Evolutionary conservation across 2,329 filamentous ascomycete species (phyloP).

Genomic region (Colletotrichum scovillei): DNA sequence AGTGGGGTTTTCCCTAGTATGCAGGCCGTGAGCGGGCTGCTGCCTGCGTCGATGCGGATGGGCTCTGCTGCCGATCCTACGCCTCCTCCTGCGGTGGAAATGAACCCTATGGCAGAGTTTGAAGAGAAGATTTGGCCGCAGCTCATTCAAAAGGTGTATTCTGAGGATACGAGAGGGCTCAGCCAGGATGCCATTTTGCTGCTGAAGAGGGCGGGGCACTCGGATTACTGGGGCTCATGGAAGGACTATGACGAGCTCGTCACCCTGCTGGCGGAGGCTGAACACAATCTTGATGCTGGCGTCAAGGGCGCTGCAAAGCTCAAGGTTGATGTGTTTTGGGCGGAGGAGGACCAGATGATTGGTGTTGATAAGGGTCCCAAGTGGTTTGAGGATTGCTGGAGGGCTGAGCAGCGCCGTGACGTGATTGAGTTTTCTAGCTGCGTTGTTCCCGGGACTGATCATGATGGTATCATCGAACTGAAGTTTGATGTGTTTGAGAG

Average conservation of each 20-base stretch:
- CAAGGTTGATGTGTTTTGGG: constrained; percentile 42
- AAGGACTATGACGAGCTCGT: constrained; percentile 44
- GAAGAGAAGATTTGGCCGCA: constrained; percentile 37
- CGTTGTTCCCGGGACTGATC: constrained; percentile 41
- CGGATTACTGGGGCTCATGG: constrained; percentile 44
- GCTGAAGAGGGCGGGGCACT: constrained; percentile 39
- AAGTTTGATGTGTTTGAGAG: constrained; percentile 7
- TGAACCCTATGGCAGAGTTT: constrained; percentile 14
- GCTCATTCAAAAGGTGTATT: constrained; percentile 40
- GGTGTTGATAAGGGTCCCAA: constrained; percentile 40
- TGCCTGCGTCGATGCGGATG: not conserved
- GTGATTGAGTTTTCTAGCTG: constrained; percentile 39
- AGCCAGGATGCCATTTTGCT: constrained; percentile 43
- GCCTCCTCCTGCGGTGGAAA: not conserved
- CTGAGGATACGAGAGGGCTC: constrained; percentile 40
- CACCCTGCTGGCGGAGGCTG: constrained; percentile 38
- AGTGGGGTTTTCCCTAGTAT: not conserved
- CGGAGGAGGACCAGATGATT: constrained; percentile 44
- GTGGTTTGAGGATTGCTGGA: constrained; percentile 46
- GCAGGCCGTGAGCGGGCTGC: not conserved
- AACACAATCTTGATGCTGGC: not conserved
- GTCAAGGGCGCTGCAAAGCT: constrained; percentile 35
- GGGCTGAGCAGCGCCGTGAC: constrained; percentile 3
- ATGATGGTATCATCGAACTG: constrained; percentile 26
- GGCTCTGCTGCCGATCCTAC: not conserved